These are phyloP conservation scores for Trichophyton equinum DNA, from an alignment of 2,329 filamentous ascomycete species.

Conservation along the genomic window DNA sequence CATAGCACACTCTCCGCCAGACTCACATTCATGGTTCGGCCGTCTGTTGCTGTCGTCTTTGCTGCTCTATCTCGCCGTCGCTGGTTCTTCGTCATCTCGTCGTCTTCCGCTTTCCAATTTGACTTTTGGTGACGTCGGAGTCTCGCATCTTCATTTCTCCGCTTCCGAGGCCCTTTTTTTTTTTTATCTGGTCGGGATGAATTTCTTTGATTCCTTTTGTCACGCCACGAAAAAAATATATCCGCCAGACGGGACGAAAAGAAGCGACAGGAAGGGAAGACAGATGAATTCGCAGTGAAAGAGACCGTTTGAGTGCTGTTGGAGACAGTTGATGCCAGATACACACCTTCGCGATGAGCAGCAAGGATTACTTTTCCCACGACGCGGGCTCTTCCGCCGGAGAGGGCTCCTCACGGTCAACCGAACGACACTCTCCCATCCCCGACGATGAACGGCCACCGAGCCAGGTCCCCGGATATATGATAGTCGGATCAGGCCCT, in stretches of 20 bases:
- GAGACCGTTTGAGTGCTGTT: not conserved
- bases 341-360: conserved; percentile 25
- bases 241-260: not conserved
- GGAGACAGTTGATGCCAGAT: not conserved
- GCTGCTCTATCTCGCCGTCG: not conserved
- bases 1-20: conserved; percentile 6
- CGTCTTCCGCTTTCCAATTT: not conserved
- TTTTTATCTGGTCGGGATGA: too few relatives aligned
- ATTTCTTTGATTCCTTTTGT: not conserved
- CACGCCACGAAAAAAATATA: not conserved
- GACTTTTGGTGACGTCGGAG: not conserved
- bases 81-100: not conserved
- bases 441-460: conserved; percentile 6
- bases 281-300: not conserved
- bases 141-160: not conserved
- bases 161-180: not conserved
- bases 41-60: not conserved
- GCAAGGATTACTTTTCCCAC: conserved; percentile 31
- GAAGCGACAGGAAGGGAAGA: not conserved
- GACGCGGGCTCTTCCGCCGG: conserved; percentile 25
- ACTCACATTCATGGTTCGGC: conserved; percentile 6
- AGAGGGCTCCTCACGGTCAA: conserved; percentile 26
- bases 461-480: conserved; percentile 50
- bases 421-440: conserved; percentile 17
- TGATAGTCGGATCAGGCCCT: conserved; percentile 76